Base-by-base conservation (phyloP, 768 basidiomycete species). In the Podaxis sp. region DNA sequence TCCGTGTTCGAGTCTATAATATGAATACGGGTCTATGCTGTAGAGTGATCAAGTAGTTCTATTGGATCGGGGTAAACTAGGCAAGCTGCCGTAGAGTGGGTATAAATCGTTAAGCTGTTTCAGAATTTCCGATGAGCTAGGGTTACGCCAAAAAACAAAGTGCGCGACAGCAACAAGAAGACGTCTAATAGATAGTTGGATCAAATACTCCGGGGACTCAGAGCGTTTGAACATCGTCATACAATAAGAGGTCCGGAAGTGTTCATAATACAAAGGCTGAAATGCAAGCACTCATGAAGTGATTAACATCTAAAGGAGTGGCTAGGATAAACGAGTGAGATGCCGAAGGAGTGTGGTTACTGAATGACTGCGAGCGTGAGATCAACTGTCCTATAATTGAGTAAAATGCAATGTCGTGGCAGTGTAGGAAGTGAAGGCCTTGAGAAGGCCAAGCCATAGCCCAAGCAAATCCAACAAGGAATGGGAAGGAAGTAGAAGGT, bases 261-360 rank as follows among this genome's bases (percentile, higher is more conserved):
- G 58, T 52, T 52, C 49, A 28, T 51, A 33, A 59, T 51, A 51
- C 36, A 39, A 38, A 8, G 44, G 44, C 15, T 17, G 42, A 28
- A 51, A 51, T 52, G 12, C 3, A 51, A 51, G 49, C n/a, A 17
- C 19, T 39, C 22, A 9, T 39, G 15, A 36, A 55, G 38, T 28
- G 30, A 17, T 15, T 49, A 13, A 36, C 30, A 17, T 19, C 17
- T 22, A 13, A 59, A 59, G 15, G 48, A 49, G 30, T 59, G 48
- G 48, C 44, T 51, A 51, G 9, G 49, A 49, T 48, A 48, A 49
- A 49, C 52, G 57, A 59, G 56, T 39, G 42, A 11, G 46, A 22
- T 24, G 15, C 24, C 48, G 22, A 59, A 22, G 15, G 46, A 48
- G 42, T 52, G 58, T 39, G 36, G 19, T 19, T 48, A 4, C 15